Base-by-base conservation (phyloP, 306 rosid species). In the Vigna trinervia region DNA sequence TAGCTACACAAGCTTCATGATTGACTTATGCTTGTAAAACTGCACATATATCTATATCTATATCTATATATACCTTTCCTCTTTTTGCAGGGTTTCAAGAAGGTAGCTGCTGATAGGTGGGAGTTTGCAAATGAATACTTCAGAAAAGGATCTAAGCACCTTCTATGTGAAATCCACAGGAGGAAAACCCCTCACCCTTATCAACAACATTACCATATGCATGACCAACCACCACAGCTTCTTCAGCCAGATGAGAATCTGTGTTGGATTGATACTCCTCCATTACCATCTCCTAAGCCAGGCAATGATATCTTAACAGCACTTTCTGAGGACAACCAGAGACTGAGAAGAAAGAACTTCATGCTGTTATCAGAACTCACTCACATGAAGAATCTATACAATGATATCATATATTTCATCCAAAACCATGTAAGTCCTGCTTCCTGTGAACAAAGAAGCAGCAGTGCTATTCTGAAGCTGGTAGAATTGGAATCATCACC, bases 341-440 rank as follows among this genome's bases (percentile, higher is more conserved):
- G 91, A 52, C 90, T 92, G 8, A 84, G 93, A 43, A 87, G 84
- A 54, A 89, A 87, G 81, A 92, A 92, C 82, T 79, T 82, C 14
- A 85, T 87, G 97, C 91, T 92, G 7, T 13, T 88, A 38, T 92
- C 97, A 8, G 94, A 92, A 77, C 93, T 92, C 45, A 57, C 87
- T 48, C 97, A 85, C 82, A 89, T 92, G 95, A 92, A 84, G 93
- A 88, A 71, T 56, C 97, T 92, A n/a, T 92, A 92, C 87, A 88
- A 85, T 69, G 93, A 92, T 78, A 92, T 92, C 3, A 89, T 89
- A 52, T 87, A 82, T 73, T 92, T 92, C 80, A 89, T 92, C 72
- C 97, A 92, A 58, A 92, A 92, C 81, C 91, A 89, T 80, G 90
- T 92, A 11, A 84, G 81, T 19, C 90, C 97, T 26, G 85, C 85